Base-by-base conservation (phyloP, 2,329 filamentous ascomycete species). In the Myriosclerotinia curreyana region DNA sequence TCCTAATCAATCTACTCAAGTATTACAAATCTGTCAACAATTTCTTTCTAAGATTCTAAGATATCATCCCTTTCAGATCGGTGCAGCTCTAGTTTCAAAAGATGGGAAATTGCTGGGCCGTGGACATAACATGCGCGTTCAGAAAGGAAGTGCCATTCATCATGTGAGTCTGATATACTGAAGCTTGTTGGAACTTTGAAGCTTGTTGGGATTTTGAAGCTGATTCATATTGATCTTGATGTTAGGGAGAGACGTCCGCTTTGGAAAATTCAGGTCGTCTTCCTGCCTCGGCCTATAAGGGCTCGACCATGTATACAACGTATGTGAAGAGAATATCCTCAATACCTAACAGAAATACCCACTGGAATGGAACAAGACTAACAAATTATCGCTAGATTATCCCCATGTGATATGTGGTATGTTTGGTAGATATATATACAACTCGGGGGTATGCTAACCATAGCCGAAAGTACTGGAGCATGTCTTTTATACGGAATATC, bases 241-340 rank as follows among this genome's bases (percentile, higher is more conserved):
- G 4, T 8, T 53, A 92, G 88, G 90, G 85, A 68, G 90, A 93
- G 75, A 92, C 89, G 25, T 86, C 88, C 22, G 85, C 88, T n/a
- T 80, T 93, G 48, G 86, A 90, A 73, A 87, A 89, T 75, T 88
- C 88, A 0, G 89, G 89, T 53, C 84, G 89, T 48, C 82, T 91
- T 28, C 86, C 87, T 40, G 88, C 88, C 20, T 83, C 83, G 1
- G 82, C 83, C 7, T 92, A 92, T 75, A 81, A 82, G 69, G 86
- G 86, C 38, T 83, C 87, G 44, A 92, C 89, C n/a, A 92, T 93
- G 88, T 93, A 90, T 77, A 93, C 90, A 3, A 92, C 89, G 0
- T 67, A 59, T 40, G 60, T 62, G 11, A 31, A 42, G 15, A 42
- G 28, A 36, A n/a, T 7, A 20, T 8, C 31, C 55, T 59, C 8